phyloP scores from a whole-genome alignment of 75 land plant genomes.

The Cupressus sempervirens region DNA sequence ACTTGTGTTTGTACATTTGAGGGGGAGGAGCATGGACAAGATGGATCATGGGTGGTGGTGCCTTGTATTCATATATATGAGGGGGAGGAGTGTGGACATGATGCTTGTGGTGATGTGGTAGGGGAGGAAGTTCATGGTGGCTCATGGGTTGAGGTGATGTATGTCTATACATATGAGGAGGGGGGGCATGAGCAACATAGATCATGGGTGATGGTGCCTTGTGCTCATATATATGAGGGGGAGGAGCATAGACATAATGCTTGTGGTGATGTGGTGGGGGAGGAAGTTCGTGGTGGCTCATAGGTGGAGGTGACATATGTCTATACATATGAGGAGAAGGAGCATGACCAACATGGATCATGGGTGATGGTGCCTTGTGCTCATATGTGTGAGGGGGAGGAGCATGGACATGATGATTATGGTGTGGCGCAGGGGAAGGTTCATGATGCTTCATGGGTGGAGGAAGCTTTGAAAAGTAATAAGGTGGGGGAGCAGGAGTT shows the following conservation, averaged over 20 bases:
- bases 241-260: too few species aligned
- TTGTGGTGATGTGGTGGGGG: not conserved
- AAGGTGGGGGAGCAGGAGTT: not conserved
- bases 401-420: not conserved
- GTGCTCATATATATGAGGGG: not conserved
- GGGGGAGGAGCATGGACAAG: too few species aligned
- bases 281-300: not conserved
- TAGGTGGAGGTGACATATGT: not conserved
- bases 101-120: not conserved
- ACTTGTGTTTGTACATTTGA: too few species aligned
- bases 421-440: not conserved
- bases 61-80: not conserved
- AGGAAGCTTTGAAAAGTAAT: not conserved
- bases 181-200: too few species aligned
- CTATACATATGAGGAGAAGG: too few species aligned
- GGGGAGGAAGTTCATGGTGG: not conserved
- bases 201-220: too few species aligned
- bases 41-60: too few species aligned
- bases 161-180: too few species aligned
- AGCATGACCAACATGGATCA: too few species aligned
- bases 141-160: too few species aligned
- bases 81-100: not conserved
- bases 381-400: not conserved
- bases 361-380: too few species aligned
- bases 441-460: too few species aligned